A percentile compares a stretch with the other conserved stretches of the same genome.
These are phyloP conservation scores for Isochrysis galbana DNA, from an alignment of 78 protist genomes.

Conservation along the genomic window DNA sequence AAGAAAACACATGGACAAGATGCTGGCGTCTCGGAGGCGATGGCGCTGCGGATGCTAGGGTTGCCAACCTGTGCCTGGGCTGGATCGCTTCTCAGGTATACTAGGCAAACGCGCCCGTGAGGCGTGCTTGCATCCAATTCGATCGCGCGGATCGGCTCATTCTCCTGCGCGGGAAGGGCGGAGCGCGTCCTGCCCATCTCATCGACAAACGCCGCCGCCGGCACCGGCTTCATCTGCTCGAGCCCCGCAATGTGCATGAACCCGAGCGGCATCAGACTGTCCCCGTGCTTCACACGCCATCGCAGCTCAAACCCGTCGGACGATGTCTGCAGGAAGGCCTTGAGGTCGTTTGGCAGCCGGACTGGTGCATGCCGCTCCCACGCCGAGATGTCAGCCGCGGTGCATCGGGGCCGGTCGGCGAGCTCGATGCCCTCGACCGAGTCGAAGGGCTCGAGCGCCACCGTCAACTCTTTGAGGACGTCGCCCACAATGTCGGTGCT, in stretches of 20 bases:
- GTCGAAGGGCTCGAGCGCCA: too few relatives aligned
- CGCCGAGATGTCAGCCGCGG: neutral
- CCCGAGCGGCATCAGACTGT: neutral
- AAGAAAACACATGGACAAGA: too few relatives aligned
- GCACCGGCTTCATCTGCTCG: neutral
- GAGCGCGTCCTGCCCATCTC: neutral
- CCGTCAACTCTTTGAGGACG: too few relatives aligned
- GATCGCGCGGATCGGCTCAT: neutral
- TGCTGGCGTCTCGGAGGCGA: too few relatives aligned
- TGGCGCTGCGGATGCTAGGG: too few relatives aligned
- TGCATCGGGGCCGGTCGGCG: neutral
- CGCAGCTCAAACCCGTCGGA: neutral
- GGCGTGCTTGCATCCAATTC: neutral
- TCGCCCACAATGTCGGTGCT: too few relatives aligned
- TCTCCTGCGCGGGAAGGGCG: neutral
- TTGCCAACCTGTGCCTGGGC: too few relatives aligned
- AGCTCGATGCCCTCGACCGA: neutral
- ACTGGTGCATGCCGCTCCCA: neutral
- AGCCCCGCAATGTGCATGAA: neutral
- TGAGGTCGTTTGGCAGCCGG: neutral
- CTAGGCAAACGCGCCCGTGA: neutral
- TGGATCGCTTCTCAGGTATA: neutral
- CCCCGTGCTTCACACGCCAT: neutral
- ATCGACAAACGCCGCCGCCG: neutral
- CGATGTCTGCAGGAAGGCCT: neutral